Evolutionary conservation across 352 stramenopile species (phyloP).

Genomic region (Stephanocyclus meneghinianus): DNA sequence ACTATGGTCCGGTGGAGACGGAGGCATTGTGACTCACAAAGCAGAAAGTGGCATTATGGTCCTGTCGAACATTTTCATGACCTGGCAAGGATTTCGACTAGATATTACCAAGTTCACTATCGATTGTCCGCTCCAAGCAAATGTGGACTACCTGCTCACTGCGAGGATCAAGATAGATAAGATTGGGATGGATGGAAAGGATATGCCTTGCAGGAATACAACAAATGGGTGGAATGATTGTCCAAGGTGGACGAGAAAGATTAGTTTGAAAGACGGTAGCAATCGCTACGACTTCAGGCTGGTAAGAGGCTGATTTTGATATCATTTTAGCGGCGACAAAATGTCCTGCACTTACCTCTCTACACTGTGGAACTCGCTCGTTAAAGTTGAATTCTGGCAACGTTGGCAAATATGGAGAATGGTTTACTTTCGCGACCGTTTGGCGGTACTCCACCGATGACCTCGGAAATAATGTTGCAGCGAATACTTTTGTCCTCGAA

Average conservation of each 20-base stretch:
- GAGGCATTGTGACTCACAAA: conserved; percentile 26
- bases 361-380: not conserved
- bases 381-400: conserved; percentile 18
- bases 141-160: conserved; percentile 18
- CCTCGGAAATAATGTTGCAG: conserved; percentile 16
- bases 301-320: conserved; percentile 7
- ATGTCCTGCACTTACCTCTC: not conserved
- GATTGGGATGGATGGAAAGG: conserved; percentile 8
- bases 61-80: not conserved
- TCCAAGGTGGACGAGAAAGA: conserved; percentile 13
- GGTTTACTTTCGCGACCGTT: conserved; percentile 37
- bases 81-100: conserved; percentile 41
- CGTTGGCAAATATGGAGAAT: conserved; percentile 45
- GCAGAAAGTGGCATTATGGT: conserved; percentile 10
- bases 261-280: conserved; percentile 15
- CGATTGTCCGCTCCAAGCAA: conserved; percentile 14
- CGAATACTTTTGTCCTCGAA: conserved; percentile 28
- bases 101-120: conserved; percentile 34
- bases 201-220: conserved; percentile 4
- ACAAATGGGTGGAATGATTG: conserved; percentile 20
- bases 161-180: conserved; percentile 26
- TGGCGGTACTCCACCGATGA: conserved; percentile 26
- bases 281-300: not conserved
- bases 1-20: conserved; percentile 50
- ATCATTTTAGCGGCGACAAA: not conserved